phyloP scores from a whole-genome alignment of 768 basidiomycete genomes.

The Mycena amicta region DNA sequence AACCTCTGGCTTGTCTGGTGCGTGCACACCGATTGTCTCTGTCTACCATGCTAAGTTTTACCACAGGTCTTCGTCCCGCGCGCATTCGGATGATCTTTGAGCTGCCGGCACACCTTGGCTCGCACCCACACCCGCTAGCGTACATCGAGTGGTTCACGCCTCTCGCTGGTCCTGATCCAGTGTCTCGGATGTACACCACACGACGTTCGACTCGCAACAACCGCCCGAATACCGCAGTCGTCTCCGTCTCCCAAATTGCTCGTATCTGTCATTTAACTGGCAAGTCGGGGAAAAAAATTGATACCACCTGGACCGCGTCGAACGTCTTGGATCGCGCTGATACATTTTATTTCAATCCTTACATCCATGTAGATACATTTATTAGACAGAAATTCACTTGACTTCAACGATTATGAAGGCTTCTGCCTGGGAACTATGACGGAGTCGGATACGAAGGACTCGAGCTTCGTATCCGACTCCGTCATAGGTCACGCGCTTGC shows the following conservation, averaged over 20 bases:
- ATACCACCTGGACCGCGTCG: slow-evolving; percentile 6
- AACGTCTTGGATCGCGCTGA: slow-evolving; percentile 8
- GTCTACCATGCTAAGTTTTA: neutral
- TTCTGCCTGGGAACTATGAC: too few relatives aligned
- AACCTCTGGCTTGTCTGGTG: neutral
- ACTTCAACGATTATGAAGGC: neutral
- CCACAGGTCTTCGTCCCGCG: slow-evolving; percentile 26
- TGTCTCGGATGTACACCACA: slow-evolving; percentile 18
- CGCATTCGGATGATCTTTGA: slow-evolving; percentile 23
- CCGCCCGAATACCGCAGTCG: slow-evolving; percentile 19
- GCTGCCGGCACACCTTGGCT: slow-evolving; percentile 16
- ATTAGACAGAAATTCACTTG: neutral
- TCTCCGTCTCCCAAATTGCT: slow-evolving; percentile 25
- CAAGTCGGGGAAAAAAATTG: slow-evolving; percentile 4
- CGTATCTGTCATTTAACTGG: slow-evolving; percentile 31
- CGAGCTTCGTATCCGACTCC: neutral
- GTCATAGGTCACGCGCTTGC: neutral
- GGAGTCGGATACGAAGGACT: too few relatives aligned
- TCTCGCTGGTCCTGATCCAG: slow-evolving; percentile 14
- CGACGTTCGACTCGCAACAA: slow-evolving; percentile 13
- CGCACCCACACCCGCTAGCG: slow-evolving; percentile 20
- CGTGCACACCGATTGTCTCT: neutral
- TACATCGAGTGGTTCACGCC: slow-evolving; percentile 30
- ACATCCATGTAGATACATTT: neutral
- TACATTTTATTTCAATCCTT: slow-evolving; percentile 17